Evolutionary conservation across 805 yeast species (phyloP).

Genomic region (Ogataea ramenticola): DNA sequence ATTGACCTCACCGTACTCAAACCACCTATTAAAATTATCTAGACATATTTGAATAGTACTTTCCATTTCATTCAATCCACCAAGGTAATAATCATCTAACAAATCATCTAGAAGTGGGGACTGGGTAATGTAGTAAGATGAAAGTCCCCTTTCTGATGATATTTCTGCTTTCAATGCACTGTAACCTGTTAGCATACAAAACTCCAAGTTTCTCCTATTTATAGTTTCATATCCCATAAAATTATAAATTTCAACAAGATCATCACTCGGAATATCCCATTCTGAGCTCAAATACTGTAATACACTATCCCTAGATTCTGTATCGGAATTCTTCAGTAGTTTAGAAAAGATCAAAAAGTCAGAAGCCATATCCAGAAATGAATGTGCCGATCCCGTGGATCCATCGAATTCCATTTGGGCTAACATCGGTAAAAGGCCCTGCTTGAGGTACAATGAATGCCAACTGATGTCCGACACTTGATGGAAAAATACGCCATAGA

Average conservation of each 20-base stretch:
- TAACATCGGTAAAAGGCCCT: constrained; percentile 48
- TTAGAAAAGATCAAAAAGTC: constrained; percentile 45
- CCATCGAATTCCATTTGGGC: constrained; percentile 50
- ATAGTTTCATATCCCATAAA: constrained; percentile 29
- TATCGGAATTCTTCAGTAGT: constrained; percentile 23
- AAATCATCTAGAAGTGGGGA: constrained; percentile 39
- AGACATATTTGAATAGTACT: constrained; percentile 33
- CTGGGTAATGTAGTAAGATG: constrained; percentile 9
- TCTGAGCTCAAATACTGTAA: constrained; percentile 18
- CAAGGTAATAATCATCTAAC: constrained; percentile 41
- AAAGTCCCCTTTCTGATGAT: constrained; percentile 4
- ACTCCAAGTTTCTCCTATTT: constrained; percentile 25
- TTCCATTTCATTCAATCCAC: constrained; percentile 45
- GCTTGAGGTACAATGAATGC: constrained; percentile 52
- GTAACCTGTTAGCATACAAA: constrained; percentile 51
- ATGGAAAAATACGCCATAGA: constrained; percentile 53
- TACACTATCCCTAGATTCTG: constrained; percentile 2
- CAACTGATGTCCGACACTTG: constrained; percentile 61
- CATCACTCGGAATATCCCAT: constrained; percentile 39
- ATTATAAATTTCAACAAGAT: constrained; percentile 33
- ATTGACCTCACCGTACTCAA: constrained; percentile 14
- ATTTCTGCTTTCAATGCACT: constrained; percentile 43
- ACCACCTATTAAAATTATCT: constrained; percentile 33
- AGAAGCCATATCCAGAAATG: constrained; percentile 54
- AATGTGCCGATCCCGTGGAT: constrained; percentile 41